Percentiles rank a stretch among this genome's conserved stretches.
Evolutionary conservation across 2,329 filamentous ascomycete species (phyloP).

Genomic region (Penicillium sp.): DNA sequence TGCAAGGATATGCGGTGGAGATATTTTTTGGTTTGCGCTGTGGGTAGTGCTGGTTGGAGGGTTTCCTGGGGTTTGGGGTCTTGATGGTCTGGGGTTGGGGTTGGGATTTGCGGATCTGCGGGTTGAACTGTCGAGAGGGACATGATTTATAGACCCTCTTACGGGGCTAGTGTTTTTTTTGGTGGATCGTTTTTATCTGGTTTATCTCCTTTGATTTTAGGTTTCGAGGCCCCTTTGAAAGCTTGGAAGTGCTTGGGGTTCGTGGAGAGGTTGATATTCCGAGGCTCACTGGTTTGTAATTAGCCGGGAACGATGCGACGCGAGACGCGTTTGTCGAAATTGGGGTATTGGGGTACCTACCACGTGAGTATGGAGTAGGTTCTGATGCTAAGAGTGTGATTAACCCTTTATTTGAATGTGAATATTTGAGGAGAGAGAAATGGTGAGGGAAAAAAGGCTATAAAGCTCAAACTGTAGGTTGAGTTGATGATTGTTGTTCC

Average conservation of each 20-base stretch:
- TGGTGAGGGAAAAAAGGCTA: neutral
- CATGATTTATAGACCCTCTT: neutral
- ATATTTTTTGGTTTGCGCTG: constrained; percentile 22
- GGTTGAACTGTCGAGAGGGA: neutral
- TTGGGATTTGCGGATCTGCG: neutral
- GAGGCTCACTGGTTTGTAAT: neutral
- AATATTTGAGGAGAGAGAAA: neutral
- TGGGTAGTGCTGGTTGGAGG: neutral
- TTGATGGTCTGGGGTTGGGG: neutral
- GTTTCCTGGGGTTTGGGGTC: neutral
- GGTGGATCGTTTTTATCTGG: neutral
- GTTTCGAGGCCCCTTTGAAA: neutral
- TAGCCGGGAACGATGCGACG: constrained; percentile 6
- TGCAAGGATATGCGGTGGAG: constrained; percentile 45
- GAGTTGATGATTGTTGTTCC: constrained; percentile 42
- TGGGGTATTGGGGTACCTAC: neutral
- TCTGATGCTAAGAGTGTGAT: neutral
- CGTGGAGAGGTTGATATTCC: neutral
- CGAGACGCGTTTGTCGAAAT: constrained; percentile 12
- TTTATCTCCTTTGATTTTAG: neutral
- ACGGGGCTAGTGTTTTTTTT: neutral
- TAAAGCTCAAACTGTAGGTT: constrained; percentile 48
- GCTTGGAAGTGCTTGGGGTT: constrained; percentile 25
- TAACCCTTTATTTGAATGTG: neutral
- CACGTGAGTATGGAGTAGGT: neutral